Percentiles rank a stretch among this genome's conserved stretches.
phyloP scores from a whole-genome alignment of 495 filamentous ascomycete genomes.

The Penicillium malachiteum region DNA sequence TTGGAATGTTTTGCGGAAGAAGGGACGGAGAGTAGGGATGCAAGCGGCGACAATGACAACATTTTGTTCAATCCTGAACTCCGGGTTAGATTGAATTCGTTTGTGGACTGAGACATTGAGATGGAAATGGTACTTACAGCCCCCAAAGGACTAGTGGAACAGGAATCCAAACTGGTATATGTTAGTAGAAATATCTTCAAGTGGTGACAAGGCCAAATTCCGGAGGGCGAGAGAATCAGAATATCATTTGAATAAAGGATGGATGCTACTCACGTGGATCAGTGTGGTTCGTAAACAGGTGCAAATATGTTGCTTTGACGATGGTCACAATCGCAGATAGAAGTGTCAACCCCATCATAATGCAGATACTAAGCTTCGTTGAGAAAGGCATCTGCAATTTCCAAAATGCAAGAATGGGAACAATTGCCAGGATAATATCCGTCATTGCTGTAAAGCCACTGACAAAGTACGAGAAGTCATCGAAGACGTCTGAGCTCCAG shows the following conservation, averaged over 20 bases:
- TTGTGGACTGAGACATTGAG: background rate
- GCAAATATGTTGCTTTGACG: constrained; percentile 19
- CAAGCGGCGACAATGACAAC: constrained; percentile 37
- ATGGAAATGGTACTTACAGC: constrained; percentile 12
- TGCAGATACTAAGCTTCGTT: constrained; percentile 20
- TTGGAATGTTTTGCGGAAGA: constrained; percentile 22
- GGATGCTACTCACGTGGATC: constrained; percentile 16
- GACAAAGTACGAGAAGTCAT: constrained; percentile 23
- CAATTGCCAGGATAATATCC: constrained; percentile 26
- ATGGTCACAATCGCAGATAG: constrained; percentile 22
- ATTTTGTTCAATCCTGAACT: constrained; percentile 20
- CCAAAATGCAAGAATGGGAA: constrained; percentile 26
- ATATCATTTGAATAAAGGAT: too few species aligned
- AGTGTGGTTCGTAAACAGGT: constrained; percentile 14
- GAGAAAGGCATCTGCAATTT: constrained; percentile 25
- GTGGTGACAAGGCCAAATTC: background rate
- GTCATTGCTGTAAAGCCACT: constrained; percentile 26
- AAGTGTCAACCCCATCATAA: constrained; percentile 29
- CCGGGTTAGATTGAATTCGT: background rate
- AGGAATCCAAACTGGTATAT: constrained; percentile 11
- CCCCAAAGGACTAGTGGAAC: constrained; percentile 19
- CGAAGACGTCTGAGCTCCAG: constrained; percentile 18
- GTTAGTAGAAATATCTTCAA: background rate
- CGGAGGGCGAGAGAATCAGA: background rate
- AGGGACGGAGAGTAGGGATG: constrained; percentile 33